A percentile compares a stretch with the other conserved stretches of the same genome.
Conservation (phyloP, 106 monocot species). For the Acorus gramineus region DNA sequence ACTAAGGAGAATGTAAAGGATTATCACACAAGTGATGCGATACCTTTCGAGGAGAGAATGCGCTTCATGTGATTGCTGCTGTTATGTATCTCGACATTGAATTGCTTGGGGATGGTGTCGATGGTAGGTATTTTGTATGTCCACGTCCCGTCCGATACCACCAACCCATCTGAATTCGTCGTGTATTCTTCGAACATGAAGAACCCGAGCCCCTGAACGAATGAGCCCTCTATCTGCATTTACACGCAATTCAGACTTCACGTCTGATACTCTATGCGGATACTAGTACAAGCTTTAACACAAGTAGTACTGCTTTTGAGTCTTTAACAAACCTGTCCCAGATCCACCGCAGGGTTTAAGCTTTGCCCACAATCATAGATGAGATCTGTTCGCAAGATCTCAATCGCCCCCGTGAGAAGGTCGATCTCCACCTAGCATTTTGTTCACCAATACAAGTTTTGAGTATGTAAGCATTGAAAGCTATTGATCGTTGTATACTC, state of each 20-base stretch:
- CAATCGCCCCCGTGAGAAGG: constrained; percentile 62
- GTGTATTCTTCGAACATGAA: constrained; percentile 63
- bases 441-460: neutral
- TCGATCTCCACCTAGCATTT: constrained; percentile 70
- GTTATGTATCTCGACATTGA: constrained; percentile 65
- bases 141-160: constrained; percentile 66
- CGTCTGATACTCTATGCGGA: too few relatives aligned
- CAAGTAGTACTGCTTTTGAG: neutral
- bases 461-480: too few relatives aligned
- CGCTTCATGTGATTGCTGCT: constrained; percentile 56
- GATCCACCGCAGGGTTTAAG: constrained; percentile 78
- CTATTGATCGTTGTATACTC: too few relatives aligned
- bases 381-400: constrained; percentile 52
- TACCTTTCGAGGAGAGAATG: constrained; percentile 87
- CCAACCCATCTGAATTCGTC: constrained; percentile 65
- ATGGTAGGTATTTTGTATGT: constrained; percentile 74
- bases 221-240: constrained; percentile 74
- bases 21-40: neutral
- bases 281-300: too few relatives aligned
- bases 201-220: constrained; percentile 87
- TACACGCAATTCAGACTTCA: too few relatives aligned
- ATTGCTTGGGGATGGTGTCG: constrained; percentile 66
- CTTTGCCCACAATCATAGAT: constrained; percentile 78
- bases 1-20: too few relatives aligned
- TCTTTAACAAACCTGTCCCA: constrained; percentile 62